Percentiles rank a stretch among this genome's conserved stretches.
phyloP scores from a whole-genome alignment of 1,284 basidiomycete species.

The Gymnopus androsaceus region DNA sequence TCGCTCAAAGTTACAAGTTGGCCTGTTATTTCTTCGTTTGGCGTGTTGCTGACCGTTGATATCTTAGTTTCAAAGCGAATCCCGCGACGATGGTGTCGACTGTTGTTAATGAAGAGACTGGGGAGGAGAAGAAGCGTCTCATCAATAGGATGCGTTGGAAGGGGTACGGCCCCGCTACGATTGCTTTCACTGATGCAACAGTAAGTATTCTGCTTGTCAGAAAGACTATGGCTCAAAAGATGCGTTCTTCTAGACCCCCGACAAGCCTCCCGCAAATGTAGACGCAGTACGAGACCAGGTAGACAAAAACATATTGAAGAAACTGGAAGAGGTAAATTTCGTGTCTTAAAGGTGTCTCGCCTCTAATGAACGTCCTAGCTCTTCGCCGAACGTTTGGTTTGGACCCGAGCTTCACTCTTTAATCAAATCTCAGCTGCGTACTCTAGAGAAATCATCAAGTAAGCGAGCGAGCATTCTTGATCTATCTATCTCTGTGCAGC shows the following conservation, averaged over 20 bases:
- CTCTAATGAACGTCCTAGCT: slow-evolving; percentile 40
- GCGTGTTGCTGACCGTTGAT: background rate
- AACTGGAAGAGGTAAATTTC: slow-evolving; percentile 57
- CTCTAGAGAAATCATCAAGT: slow-evolving; percentile 74
- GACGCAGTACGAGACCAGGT: slow-evolving; percentile 57
- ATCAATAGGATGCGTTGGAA: slow-evolving; percentile 83
- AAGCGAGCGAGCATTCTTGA: slow-evolving; percentile 18
- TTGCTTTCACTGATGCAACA: slow-evolving; percentile 64
- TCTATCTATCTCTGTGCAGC: background rate
- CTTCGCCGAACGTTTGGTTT: slow-evolving; percentile 79
- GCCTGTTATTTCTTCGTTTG: slow-evolving; percentile 19
- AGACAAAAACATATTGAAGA: slow-evolving; percentile 60
- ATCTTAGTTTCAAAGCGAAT: slow-evolving; percentile 72
- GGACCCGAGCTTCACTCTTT: slow-evolving; percentile 83
- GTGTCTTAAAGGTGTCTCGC: slow-evolving; percentile 1
- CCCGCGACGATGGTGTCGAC: slow-evolving; percentile 69
- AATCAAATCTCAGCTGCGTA: slow-evolving; percentile 80
- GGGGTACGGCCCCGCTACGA: slow-evolving; percentile 69
- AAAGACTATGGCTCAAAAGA: slow-evolving; percentile 7
- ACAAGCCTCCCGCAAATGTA: slow-evolving; percentile 59
- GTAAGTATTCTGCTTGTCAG: slow-evolving; percentile 35
- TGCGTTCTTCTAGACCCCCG: slow-evolving; percentile 54
- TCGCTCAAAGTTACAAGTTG: slow-evolving; percentile 80
- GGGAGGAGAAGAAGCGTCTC: slow-evolving; percentile 77
- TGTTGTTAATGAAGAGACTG: slow-evolving; percentile 68